Percentiles rank a stretch among this genome's conserved stretches.
phyloP scores from a whole-genome alignment of 192 early-diverging fungal genomes.

The Allomyces javanicus region DNA sequence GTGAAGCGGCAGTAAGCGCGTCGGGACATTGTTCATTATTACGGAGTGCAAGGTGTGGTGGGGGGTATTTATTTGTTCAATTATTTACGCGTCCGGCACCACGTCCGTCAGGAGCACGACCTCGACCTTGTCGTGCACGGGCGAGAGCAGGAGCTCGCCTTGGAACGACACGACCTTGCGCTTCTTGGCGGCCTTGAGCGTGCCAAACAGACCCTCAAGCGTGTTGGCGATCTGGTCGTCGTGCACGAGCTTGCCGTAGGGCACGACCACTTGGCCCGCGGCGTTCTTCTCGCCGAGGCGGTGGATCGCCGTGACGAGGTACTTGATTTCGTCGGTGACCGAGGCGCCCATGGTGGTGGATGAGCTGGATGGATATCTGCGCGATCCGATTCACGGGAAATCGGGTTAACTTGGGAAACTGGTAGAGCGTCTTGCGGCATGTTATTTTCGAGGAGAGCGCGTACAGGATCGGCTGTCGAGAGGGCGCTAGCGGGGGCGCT shows the following conservation, averaged over 20 bases:
- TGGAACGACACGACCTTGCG: slow-evolving; percentile 18
- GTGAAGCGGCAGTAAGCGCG: no score
- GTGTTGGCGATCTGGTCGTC: slow-evolving; percentile 28
- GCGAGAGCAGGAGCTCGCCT: slow-evolving; percentile 15
- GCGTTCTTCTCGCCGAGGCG: slow-evolving; percentile 15
- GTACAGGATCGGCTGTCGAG: no score
- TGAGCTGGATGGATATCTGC: no score
- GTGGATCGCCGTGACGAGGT: slow-evolving; percentile 17
- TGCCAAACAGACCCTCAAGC: slow-evolving; percentile 30
- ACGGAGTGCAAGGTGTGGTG: no score
- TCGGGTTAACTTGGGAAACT: no score
- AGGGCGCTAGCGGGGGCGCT: no score
- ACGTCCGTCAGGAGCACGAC: slow-evolving; percentile 11
- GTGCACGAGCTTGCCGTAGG: slow-evolving; percentile 23
- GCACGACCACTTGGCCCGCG: slow-evolving; percentile 13
- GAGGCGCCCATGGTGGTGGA: slow-evolving; percentile 1
- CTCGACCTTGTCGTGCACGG: slow-evolving; percentile 18
- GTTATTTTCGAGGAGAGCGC: no score
- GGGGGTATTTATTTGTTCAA: no score
- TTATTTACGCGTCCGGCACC: not conserved
- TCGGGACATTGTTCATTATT: no score
- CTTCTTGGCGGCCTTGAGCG: slow-evolving; percentile 32
- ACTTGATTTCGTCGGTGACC: slow-evolving; percentile 20
- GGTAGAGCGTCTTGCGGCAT: no score
- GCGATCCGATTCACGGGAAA: no score